A percentile compares a stretch with the other conserved stretches of the same genome.
These are phyloP conservation scores for Trichophyton equinum DNA, from an alignment of 2,329 filamentous ascomycete species.

Conservation along the genomic window DNA sequence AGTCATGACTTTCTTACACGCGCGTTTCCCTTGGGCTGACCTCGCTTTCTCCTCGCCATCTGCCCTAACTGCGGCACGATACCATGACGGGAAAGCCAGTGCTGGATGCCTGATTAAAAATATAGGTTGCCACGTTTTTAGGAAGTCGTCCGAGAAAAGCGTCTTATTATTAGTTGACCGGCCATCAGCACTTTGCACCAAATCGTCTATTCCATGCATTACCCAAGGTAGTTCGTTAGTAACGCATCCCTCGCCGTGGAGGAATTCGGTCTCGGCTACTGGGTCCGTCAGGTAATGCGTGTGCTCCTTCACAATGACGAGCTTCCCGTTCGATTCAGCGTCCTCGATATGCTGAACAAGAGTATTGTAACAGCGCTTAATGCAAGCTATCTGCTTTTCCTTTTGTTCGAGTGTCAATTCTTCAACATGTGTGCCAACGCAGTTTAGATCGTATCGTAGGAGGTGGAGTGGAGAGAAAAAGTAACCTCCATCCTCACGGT, in stretches of 20 bases:
- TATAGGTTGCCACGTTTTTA: slow-evolving; percentile 21
- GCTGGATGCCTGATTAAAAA: slow-evolving; percentile 31
- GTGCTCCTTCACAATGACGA: slow-evolving; percentile 27
- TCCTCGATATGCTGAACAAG: slow-evolving; percentile 16
- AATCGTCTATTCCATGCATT: slow-evolving; percentile 8
- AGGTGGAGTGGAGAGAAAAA: slow-evolving; percentile 16
- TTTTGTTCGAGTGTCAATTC: slow-evolving; percentile 17
- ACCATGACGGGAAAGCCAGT: slow-evolving; percentile 26
- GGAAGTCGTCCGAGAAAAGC: slow-evolving; percentile 24
- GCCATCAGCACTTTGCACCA: slow-evolving; percentile 2
- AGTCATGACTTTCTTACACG: slow-evolving; percentile 14
- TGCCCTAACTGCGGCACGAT: slow-evolving; percentile 15
- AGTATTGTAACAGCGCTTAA: slow-evolving; percentile 18
- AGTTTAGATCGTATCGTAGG: background rate
- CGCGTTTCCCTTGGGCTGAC: background rate
- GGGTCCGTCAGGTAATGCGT: slow-evolving; percentile 14
- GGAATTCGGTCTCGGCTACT: slow-evolving; percentile 4
- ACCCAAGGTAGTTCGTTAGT: slow-evolving; percentile 8
- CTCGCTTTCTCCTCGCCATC: background rate
- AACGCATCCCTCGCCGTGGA: background rate
- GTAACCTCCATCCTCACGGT: slow-evolving; percentile 18
- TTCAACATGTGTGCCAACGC: background rate
- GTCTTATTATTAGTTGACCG: slow-evolving; percentile 23
- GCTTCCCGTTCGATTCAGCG: slow-evolving; percentile 18
- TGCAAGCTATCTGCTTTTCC: slow-evolving; percentile 16